A percentile compares a stretch with the other conserved stretches of the same genome.
phyloP scores from a whole-genome alignment of 257 asterid species.

The Fraxinus excelsior region DNA sequence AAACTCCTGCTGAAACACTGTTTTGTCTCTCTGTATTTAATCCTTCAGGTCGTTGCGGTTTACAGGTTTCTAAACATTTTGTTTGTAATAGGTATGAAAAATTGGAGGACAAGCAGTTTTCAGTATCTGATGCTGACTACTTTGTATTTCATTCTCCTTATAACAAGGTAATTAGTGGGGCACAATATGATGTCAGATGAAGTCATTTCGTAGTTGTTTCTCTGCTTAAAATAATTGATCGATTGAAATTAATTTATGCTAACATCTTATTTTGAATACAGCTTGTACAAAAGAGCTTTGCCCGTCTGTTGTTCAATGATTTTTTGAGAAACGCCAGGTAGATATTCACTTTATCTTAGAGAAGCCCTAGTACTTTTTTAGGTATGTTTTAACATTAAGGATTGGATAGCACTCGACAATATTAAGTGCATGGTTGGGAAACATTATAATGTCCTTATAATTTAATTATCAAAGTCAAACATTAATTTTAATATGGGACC shows the following conservation, averaged over 20 bases:
- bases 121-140: conserved; percentile 77
- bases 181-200: background rate
- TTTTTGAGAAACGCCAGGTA: conserved; percentile 74
- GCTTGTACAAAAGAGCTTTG: conserved; percentile 98
- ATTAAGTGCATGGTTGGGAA: background rate
- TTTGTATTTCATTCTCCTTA: conserved; percentile 97
- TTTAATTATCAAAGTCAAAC: too few species aligned
- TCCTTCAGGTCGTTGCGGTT: background rate
- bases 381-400: background rate
- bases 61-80: conserved; percentile 28
- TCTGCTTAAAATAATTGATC: background rate
- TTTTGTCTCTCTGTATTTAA: background rate
- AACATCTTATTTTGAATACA: conserved; percentile 44
- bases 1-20: conserved; percentile 22
- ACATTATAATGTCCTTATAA: too few species aligned
- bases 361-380: conserved; percentile 2
- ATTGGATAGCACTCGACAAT: background rate
- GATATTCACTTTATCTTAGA: conserved; percentile 23
- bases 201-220: background rate
- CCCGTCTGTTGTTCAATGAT: conserved; percentile 83
- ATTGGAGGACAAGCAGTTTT: conserved; percentile 81
- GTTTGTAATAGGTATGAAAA: conserved; percentile 64
- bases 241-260: conserved; percentile 4
- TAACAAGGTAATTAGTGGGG: conserved; percentile 70
- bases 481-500: too few species aligned